phyloP scores from a whole-genome alignment of 148 eudicot genomes.

The Rhododendron henanense region DNA sequence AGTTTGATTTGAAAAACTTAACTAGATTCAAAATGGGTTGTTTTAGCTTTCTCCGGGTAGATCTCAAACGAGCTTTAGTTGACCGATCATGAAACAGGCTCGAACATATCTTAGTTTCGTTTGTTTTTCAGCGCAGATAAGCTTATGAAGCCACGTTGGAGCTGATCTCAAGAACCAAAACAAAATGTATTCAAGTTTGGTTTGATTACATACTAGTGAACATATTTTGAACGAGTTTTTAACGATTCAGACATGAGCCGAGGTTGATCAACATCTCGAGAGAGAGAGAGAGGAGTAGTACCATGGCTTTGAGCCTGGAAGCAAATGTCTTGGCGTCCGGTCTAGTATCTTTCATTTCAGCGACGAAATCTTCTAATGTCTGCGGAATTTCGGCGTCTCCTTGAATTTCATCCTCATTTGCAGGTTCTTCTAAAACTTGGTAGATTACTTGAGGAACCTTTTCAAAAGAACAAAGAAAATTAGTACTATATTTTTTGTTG shows the following conservation, averaged over 20 bases:
- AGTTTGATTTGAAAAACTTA: not conserved
- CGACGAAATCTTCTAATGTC: conserved; percentile 60
- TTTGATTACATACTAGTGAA: not conserved
- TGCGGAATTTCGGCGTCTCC: conserved; percentile 54
- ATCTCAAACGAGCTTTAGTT: not conserved
- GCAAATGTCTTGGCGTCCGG: conserved; percentile 83
- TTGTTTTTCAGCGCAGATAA: not conserved
- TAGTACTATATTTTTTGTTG: not conserved
- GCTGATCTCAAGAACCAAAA: not conserved
- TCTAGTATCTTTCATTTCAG: conserved; percentile 52
- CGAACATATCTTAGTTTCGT: not conserved
- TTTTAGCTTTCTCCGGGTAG: not conserved
- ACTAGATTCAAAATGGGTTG: not conserved
- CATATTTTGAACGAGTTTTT: not conserved
- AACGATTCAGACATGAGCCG: not conserved
- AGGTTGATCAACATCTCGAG: not conserved
- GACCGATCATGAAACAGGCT: not conserved
- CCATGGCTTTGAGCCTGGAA: conserved; percentile 74
- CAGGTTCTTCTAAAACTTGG: conserved; percentile 70
- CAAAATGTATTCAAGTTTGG: not conserved
- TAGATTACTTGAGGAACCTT: conserved; percentile 89
- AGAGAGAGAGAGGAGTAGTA: conserved; percentile 20
- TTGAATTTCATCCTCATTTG: conserved; percentile 24
- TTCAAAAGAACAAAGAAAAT: not conserved
- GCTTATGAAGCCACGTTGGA: not conserved